Percentiles rank a stretch among this genome's conserved stretches.
Evolutionary conservation across 495 filamentous ascomycete genomes (phyloP).

Genomic region (Penicillium paradoxum): DNA sequence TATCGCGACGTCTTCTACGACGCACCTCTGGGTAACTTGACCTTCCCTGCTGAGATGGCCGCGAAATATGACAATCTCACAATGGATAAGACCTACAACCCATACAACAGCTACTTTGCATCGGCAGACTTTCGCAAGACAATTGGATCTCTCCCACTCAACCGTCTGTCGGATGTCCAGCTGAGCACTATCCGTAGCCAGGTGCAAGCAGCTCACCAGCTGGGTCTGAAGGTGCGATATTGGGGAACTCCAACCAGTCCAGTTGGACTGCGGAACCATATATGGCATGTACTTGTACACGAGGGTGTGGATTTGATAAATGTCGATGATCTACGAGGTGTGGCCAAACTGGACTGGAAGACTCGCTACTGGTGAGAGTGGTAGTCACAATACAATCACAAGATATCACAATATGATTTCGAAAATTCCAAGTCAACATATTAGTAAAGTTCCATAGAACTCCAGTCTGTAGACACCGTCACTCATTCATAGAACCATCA

Average conservation of each 20-base stretch:
- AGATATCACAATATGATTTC: neutral
- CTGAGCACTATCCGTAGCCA: conserved; percentile 51
- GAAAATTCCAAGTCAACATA: neutral
- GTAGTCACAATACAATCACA: neutral
- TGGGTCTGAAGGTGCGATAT: conserved; percentile 62
- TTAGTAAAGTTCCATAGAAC: neutral
- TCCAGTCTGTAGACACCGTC: neutral
- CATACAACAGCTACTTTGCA: conserved; percentile 38
- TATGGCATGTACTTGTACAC: conserved; percentile 60
- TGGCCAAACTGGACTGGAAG: conserved; percentile 21
- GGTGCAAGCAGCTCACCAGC: conserved; percentile 52
- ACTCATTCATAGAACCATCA: conserved; percentile 44
- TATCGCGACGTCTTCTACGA: conserved; percentile 67
- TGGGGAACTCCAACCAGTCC: conserved; percentile 69
- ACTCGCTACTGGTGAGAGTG: conserved; percentile 10
- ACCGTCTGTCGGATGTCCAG: conserved; percentile 41
- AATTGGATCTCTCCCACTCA: conserved; percentile 31
- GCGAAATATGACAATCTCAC: neutral
- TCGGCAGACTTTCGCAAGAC: conserved; percentile 38
- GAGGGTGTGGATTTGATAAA: conserved; percentile 53
- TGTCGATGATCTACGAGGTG: conserved; percentile 24
- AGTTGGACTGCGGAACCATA: conserved; percentile 53
- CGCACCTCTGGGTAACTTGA: conserved; percentile 52
- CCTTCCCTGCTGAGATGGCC: neutral
- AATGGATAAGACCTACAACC: conserved; percentile 13